phyloP scores from a whole-genome alignment of 2,329 filamentous ascomycete genomes.

The Diaporthe batatas region DNA sequence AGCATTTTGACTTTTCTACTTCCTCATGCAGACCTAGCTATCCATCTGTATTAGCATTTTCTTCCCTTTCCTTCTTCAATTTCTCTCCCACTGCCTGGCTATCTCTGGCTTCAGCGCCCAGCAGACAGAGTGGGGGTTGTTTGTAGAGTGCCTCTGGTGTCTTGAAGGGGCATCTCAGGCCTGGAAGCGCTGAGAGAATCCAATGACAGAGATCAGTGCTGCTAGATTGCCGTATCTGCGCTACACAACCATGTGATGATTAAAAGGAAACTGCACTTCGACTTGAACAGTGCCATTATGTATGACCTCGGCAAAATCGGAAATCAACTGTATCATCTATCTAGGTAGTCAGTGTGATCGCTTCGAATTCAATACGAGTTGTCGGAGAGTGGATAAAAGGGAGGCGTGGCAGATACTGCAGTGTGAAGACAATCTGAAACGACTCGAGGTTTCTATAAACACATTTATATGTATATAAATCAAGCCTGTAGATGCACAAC shows the following conservation, averaged over 20 bases:
- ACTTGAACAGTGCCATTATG: background rate
- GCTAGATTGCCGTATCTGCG: background rate
- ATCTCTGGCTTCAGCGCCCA: background rate
- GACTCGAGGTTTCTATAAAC: background rate
- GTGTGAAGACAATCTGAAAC: background rate
- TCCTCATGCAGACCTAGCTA: conserved; percentile 18
- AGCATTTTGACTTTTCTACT: background rate
- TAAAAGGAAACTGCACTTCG: background rate
- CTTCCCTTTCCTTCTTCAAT: no score
- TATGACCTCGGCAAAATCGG: background rate
- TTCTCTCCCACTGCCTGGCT: background rate
- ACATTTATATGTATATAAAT: background rate
- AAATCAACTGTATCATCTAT: no score
- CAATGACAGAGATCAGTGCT: background rate
- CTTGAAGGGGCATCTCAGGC: background rate
- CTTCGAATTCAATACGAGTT: no score
- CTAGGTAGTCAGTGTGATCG: no score
- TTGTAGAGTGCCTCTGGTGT: background rate
- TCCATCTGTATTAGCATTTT: conserved; percentile 5
- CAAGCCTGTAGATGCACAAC: conserved; percentile 12
- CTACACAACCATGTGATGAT: background rate
- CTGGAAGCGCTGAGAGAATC: background rate
- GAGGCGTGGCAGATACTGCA: no score
- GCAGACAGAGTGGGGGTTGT: background rate
- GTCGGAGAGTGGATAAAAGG: background rate